Evolutionary conservation across 805 yeast species (phyloP), one percentile per base, ranked within the genome.

Genomic region (Wickerhamiella allomyrinae): DNA sequence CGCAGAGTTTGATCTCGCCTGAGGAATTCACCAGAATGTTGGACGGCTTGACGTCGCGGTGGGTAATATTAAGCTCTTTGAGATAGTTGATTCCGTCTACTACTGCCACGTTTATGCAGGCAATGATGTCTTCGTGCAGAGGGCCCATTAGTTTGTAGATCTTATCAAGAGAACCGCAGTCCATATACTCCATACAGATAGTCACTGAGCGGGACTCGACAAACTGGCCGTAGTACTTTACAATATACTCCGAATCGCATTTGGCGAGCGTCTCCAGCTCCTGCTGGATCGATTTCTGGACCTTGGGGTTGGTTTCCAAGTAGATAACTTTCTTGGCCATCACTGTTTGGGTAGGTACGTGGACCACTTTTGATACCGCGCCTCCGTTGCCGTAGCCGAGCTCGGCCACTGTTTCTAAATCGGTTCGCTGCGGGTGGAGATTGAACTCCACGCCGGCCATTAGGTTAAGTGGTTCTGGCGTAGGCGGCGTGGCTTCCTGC

Each of bases 361-460:
- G 97, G 41, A 85, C 63, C 10, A 86, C 93, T 56, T 87, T 85
- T 37, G 80, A 67, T 2, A 91, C 99, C 1, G 85, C 77, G 2
- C 99, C 99, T 10, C 95, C 85, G 57, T 84, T 87, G 10, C 99
- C 99, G 22, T 84, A 71, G 8, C 99, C 99, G 40, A 91, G 67
- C 46, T 76, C 77, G 46, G 83, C 77, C 41, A 91, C 58, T 25
- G 77, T 74, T 13, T 86, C 73, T 20, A 91, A 61, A 54, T 91
- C 95, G 34, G 75, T 76, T 34, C 70, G 70, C 41, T 68, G 68
- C 37, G 77, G 65, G 40, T 70, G 67, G 29, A 71, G 60, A 41
- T 69, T 68, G 50, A 71, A 71, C 51, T 73, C 77, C 35, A 74
- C 63, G 1, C 78, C 75, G 3, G 74, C 45, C 40, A 33, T 39